Evolutionary conservation across 2,329 filamentous ascomycete species (phyloP).

Genomic region (Scytalidium sp.): DNA sequence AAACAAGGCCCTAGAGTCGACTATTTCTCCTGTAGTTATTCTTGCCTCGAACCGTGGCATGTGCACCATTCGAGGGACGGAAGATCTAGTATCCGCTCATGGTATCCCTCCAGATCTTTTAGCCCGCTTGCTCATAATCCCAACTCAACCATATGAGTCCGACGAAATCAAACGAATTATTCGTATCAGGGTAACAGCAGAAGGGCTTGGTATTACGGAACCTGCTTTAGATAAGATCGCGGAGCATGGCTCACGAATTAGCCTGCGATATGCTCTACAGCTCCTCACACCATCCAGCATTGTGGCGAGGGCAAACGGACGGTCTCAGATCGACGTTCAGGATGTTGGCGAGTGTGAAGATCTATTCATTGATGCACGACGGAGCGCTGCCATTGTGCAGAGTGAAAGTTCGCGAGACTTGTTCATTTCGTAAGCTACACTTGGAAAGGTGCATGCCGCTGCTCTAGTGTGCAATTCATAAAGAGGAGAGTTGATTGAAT

Average conservation of each 20-base stretch:
- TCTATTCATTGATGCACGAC: conserved; percentile 77
- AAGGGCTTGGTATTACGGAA: conserved; percentile 75
- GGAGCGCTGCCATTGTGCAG: conserved; percentile 68
- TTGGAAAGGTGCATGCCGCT: background rate
- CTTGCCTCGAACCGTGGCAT: conserved; percentile 95
- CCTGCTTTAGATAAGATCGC: conserved; percentile 84
- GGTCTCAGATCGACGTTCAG: conserved; percentile 70
- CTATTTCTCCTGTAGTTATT: conserved; percentile 94
- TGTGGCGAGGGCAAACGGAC: conserved; percentile 79
- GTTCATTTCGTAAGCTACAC: conserved; percentile 47
- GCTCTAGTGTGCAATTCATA: background rate
- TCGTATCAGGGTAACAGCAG: conserved; percentile 76
- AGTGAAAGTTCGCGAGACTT: conserved; percentile 56
- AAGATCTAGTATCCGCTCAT: conserved; percentile 80
- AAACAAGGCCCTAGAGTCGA: conserved; percentile 93
- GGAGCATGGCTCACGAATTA: conserved; percentile 83
- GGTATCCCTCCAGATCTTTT: conserved; percentile 93
- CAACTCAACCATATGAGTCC: conserved; percentile 83
- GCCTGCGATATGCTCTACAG: conserved; percentile 89
- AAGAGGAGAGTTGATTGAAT: conserved; percentile 5
- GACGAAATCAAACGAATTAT: conserved; percentile 94
- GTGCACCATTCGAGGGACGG: conserved; percentile 86
- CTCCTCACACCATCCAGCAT: conserved; percentile 68
- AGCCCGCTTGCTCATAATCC: conserved; percentile 90
- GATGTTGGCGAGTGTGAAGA: conserved; percentile 82